Percentiles rank a stretch among this genome's conserved stretches.
Conservation (phyloP, 257 asterid genomes). For the Prunella vulgaris region DNA sequence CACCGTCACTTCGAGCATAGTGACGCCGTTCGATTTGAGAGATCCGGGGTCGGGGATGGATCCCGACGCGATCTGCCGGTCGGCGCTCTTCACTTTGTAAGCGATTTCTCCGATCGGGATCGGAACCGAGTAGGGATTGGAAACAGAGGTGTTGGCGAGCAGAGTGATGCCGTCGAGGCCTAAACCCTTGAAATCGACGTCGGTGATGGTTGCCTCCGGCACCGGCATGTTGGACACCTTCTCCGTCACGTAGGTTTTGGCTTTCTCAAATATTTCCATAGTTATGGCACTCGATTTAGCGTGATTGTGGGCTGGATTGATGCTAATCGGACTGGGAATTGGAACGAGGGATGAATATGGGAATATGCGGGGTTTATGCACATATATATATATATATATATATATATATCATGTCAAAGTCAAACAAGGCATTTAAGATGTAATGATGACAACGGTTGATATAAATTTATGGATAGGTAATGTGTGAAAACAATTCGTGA, state of each 20-base stretch:
- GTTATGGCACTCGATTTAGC: too few species aligned
- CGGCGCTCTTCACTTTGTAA: constrained; percentile 49
- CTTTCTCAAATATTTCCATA: constrained; percentile 48
- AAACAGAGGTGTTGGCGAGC: constrained; percentile 49
- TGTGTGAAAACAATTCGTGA: too few species aligned
- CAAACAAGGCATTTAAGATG: too few species aligned
- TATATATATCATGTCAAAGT: too few species aligned
- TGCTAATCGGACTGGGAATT: not conserved
- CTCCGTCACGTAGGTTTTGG: constrained; percentile 43
- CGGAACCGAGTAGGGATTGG: constrained; percentile 61
- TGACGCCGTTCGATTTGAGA: constrained; percentile 43
- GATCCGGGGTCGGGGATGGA: constrained; percentile 74
- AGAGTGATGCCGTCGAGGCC: constrained; percentile 48
- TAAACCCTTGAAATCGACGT: constrained; percentile 57
- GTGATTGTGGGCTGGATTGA: not conserved
- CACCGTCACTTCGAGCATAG: constrained; percentile 51
- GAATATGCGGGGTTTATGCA: not conserved
- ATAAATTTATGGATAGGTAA: too few species aligned
- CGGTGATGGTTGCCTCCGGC: constrained; percentile 63
- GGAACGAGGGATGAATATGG: not conserved
- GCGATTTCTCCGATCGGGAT: constrained; percentile 68
- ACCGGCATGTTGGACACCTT: constrained; percentile 41
- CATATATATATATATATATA: too few species aligned
- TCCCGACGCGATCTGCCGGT: constrained; percentile 48
- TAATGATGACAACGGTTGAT: too few species aligned